Conservation (phyloP, 805 yeast genomes). For the Lipomyces starkeyi region DNA sequence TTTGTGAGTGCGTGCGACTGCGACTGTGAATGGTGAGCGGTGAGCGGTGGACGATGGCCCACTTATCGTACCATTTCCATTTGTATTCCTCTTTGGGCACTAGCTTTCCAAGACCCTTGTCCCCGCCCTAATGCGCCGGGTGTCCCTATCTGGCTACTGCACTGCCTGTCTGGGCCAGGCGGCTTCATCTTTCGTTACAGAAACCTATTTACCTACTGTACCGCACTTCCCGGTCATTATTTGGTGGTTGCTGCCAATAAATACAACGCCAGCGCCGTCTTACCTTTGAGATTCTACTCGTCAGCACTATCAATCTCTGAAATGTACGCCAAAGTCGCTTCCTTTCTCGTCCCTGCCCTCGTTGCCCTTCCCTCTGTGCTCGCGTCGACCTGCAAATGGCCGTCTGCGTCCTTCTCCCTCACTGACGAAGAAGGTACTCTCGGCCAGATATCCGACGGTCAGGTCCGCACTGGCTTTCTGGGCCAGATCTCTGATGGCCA, state of each 20-base stretch:
- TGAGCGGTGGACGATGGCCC: background rate
- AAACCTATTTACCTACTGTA: background rate
- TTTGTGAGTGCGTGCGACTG: background rate
- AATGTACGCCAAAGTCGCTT: constrained; percentile 13
- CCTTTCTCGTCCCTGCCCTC: constrained; percentile 5
- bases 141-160: background rate
- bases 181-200: background rate
- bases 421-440: constrained; percentile 20
- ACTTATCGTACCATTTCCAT: background rate
- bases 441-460: constrained; percentile 36
- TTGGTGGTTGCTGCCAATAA: background rate
- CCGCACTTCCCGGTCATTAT: background rate
- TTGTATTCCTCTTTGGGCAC: background rate
- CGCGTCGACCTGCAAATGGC: constrained; percentile 6
- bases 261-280: background rate
- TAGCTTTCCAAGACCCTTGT: background rate
- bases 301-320: background rate
- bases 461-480: constrained; percentile 33
- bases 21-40: background rate
- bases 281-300: background rate
- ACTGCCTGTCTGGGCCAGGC: background rate
- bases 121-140: background rate
- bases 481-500: constrained; percentile 39
- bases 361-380: background rate
- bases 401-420: constrained; percentile 27